phyloP scores from a whole-genome alignment of 257 asterid genomes.

The Ehretia macrophylla region DNA sequence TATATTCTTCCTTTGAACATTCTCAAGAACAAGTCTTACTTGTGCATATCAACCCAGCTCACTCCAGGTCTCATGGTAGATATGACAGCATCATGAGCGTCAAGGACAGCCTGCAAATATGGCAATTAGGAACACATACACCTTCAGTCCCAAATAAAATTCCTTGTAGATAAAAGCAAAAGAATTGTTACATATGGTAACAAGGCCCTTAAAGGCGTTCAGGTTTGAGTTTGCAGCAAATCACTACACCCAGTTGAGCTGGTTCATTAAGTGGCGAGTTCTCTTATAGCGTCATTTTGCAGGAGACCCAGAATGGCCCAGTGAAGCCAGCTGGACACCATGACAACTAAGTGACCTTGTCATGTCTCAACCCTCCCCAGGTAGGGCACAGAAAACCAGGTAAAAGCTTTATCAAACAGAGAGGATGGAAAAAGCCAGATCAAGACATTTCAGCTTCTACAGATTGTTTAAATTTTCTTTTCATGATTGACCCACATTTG shows the following conservation, averaged over 20 bases:
- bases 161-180: neutral
- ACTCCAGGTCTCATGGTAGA: constrained; percentile 87
- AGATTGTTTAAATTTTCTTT: too few species aligned
- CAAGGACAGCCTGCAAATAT: constrained; percentile 84
- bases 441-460: too few species aligned
- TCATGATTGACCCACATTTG: too few species aligned
- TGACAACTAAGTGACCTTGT: too few species aligned
- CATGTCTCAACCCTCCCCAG: too few species aligned
- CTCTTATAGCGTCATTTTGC: too few species aligned
- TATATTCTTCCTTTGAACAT: neutral
- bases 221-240: neutral
- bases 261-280: too few species aligned
- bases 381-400: too few species aligned
- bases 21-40: constrained; percentile 40
- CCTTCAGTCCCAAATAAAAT: neutral
- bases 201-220: neutral
- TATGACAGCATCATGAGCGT: constrained; percentile 93
- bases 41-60: constrained; percentile 94
- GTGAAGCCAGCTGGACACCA: too few species aligned
- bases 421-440: too few species aligned
- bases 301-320: too few species aligned
- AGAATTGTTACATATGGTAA: neutral
- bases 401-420: too few species aligned
- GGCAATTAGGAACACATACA: constrained; percentile 12
- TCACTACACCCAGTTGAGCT: neutral